Percentiles rank a stretch among this genome's conserved stretches.
phyloP scores from a whole-genome alignment of 176 grass and related monocot genomes.

The Elymus sibiricus region DNA sequence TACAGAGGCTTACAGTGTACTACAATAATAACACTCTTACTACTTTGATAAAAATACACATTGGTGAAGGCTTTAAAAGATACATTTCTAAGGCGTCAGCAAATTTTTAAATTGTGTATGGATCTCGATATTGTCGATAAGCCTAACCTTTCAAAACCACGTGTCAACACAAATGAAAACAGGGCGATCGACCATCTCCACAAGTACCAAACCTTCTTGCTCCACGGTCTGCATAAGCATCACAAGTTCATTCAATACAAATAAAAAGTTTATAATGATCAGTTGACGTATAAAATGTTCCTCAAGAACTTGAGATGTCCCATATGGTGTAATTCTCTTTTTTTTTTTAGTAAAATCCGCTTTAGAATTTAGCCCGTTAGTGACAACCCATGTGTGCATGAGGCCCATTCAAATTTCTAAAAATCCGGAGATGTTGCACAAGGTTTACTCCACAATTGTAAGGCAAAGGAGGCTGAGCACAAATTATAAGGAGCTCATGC shows the following conservation, averaged over 20 bases:
- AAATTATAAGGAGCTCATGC: too few species aligned
- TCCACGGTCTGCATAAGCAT: constrained; percentile 57
- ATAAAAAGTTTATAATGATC: background rate
- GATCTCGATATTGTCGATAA: constrained; percentile 92
- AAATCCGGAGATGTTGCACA: too few species aligned
- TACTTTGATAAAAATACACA: background rate
- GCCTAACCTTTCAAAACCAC: constrained; percentile 77
- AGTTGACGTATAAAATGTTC: background rate
- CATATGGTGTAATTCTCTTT: background rate
- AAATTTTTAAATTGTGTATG: background rate
- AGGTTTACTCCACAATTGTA: too few species aligned
- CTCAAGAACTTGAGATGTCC: background rate
- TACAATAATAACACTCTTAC: too few species aligned
- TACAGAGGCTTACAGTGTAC: too few species aligned
- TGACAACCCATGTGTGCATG: too few species aligned
- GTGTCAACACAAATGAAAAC: constrained; percentile 65
- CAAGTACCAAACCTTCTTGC: constrained; percentile 54
- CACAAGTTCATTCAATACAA: background rate
- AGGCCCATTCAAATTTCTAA: too few species aligned
- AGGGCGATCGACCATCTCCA: constrained; percentile 38
- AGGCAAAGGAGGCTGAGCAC: too few species aligned
- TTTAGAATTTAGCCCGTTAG: too few species aligned
- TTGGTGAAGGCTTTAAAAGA: background rate
- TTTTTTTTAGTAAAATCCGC: too few species aligned
- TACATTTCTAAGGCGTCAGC: background rate